Evolutionary conservation across 2,329 filamentous ascomycete genomes (phyloP).

Genomic region (Alternaria dauci): DNA sequence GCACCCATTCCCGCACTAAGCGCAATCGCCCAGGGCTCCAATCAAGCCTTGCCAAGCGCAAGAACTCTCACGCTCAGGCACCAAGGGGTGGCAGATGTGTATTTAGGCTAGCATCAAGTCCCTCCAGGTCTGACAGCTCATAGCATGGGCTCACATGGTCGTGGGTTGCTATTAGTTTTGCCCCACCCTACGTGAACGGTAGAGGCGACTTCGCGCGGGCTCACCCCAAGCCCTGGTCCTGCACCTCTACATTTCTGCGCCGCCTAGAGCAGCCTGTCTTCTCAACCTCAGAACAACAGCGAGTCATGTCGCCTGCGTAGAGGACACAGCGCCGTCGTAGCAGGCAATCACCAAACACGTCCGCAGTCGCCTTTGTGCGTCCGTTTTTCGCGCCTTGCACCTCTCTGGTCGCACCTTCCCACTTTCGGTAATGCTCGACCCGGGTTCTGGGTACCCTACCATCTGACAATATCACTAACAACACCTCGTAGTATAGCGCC

Average conservation of each 20-base stretch:
- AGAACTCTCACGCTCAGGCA: conserved; percentile 6
- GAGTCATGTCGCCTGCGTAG: conserved; percentile 3
- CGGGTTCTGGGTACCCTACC: conserved; percentile 7
- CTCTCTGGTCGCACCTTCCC: conserved; percentile 10
- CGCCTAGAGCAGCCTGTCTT: not conserved
- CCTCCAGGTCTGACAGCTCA: not conserved
- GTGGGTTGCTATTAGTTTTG: conserved; percentile 12
- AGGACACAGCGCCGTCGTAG: not conserved
- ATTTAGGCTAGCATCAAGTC: not conserved
- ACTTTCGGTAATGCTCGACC: conserved; percentile 4
- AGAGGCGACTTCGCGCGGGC: conserved; percentile 13
- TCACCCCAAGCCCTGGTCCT: not conserved
- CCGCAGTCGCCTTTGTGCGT: not conserved
- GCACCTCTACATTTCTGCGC: conserved; percentile 2
- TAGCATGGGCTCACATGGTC: conserved; percentile 25
- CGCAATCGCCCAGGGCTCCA: conserved; percentile 13
- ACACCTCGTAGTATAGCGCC: not conserved
- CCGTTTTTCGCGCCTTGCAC: conserved; percentile 2
- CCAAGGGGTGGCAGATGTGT: not conserved
- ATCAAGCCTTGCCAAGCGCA: conserved; percentile 15
- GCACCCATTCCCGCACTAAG: conserved; percentile 10
- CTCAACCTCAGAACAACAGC: not conserved
- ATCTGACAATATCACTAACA: not conserved
- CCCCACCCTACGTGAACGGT: conserved; percentile 26
- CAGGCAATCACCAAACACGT: not conserved